Evolutionary conservation across 345 rosid genomes (phyloP).

Genomic region (Mangifera indica): DNA sequence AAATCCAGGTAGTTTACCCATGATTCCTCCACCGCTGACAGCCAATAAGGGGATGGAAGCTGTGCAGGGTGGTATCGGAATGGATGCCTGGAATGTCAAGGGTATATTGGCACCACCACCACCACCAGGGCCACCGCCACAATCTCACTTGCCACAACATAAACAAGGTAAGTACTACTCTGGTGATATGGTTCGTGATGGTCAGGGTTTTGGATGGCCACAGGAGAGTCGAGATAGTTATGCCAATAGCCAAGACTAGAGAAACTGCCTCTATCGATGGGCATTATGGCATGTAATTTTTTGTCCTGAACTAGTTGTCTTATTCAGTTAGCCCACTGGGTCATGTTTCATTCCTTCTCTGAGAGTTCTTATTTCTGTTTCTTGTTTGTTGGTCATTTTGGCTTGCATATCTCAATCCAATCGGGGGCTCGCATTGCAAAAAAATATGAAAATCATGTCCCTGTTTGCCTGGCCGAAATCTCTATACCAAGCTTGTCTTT

Average conservation of each 20-base stretch:
- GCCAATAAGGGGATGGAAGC: constrained; percentile 44
- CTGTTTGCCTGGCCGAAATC: neutral
- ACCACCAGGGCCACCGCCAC: constrained; percentile 47
- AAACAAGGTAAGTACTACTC: constrained; percentile 55
- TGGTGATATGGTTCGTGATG: constrained; percentile 52
- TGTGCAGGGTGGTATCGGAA: constrained; percentile 32
- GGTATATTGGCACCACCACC: constrained; percentile 52
- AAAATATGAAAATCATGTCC: neutral
- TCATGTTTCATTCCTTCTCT: constrained; percentile 3
- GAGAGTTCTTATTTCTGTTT: neutral
- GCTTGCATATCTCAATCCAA: neutral
- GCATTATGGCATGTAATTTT: constrained; percentile 14
- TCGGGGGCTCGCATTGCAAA: neutral
- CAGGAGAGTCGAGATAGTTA: constrained; percentile 71
- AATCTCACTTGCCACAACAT: constrained; percentile 37
- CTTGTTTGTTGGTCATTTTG: neutral
- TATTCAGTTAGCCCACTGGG: constrained; percentile 3
- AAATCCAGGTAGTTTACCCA: constrained; percentile 38
- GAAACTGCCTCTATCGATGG: neutral
- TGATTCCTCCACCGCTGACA: constrained; percentile 39
- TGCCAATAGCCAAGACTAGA: constrained; percentile 55
- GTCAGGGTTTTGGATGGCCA: constrained; percentile 69
- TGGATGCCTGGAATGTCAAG: constrained; percentile 50
- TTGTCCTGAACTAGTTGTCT: neutral
- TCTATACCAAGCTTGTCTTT: neutral